Conservation (phyloP, 352 stramenopile genomes). For the Phytophthora cajani region DNA sequence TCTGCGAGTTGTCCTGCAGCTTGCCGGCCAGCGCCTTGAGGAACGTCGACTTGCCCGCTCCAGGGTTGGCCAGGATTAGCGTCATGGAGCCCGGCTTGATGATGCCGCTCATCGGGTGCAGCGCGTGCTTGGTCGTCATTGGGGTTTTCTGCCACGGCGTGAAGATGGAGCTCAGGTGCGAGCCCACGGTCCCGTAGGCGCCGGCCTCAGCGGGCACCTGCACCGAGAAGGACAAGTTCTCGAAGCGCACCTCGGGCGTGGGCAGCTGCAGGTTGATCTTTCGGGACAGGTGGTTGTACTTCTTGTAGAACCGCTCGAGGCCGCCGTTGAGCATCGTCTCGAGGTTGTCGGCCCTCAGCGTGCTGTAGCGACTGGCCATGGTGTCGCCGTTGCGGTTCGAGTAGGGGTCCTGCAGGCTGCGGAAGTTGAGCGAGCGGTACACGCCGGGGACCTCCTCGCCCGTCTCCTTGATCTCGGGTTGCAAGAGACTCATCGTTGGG, state of each 20-base stretch:
- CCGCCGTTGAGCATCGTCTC: conserved; percentile 72
- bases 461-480: conserved; percentile 17
- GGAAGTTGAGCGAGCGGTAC: conserved; percentile 74
- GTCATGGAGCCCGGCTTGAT: conserved; percentile 46
- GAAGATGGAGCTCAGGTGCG: conserved; percentile 53
- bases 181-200: conserved; percentile 57
- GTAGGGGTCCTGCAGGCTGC: conserved; percentile 67
- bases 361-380: conserved; percentile 40
- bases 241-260: conserved; percentile 69
- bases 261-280: conserved; percentile 62
- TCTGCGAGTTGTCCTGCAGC: conserved; percentile 52
- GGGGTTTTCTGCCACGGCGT: conserved; percentile 55
- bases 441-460: conserved; percentile 51
- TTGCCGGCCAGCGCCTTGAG: conserved; percentile 77
- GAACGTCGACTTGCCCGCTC: conserved; percentile 80
- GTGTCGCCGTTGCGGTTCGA: conserved; percentile 42
- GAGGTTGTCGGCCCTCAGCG: conserved; percentile 68
- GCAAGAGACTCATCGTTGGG: conserved; percentile 22
- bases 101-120: conserved; percentile 75
- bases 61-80: conserved; percentile 59
- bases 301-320: conserved; percentile 83
- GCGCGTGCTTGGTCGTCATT: conserved; percentile 43
- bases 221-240: conserved; percentile 77
- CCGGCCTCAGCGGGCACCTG: conserved; percentile 51
- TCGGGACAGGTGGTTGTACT: conserved; percentile 75